Percentiles rank a stretch among this genome's conserved stretches.
Evolutionary conservation across 2,329 filamentous ascomycete genomes (phyloP).

Genomic region (Scedosporium apiospermum): DNA sequence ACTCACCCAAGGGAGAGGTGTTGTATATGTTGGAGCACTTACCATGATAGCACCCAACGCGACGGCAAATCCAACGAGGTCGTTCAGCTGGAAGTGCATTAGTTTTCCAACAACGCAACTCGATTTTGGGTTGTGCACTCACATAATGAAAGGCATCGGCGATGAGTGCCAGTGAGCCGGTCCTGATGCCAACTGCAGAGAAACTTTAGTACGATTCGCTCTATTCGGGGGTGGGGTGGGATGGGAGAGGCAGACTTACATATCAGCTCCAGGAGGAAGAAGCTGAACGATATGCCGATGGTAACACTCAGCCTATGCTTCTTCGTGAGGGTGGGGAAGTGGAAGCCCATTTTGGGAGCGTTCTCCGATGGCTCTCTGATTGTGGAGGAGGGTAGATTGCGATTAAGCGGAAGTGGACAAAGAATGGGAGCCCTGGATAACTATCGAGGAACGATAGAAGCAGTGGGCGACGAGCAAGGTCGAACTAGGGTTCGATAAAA

Average conservation of each 20-base stretch:
- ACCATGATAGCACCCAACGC: conserved; percentile 1
- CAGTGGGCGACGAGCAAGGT: no score
- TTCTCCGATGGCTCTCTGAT: not conserved
- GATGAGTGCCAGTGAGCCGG: conserved; percentile 60
- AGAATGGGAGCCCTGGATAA: no score
- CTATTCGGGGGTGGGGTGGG: not conserved
- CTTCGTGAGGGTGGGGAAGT: conserved; percentile 17
- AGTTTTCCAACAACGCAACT: not conserved
- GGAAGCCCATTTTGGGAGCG: conserved; percentile 21
- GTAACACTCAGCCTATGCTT: conserved; percentile 37
- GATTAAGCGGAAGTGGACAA: no score
- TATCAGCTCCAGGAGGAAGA: conserved; percentile 42
- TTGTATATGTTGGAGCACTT: not conserved
- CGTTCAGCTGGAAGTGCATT: conserved; percentile 1
- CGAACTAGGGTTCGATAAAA: no score
- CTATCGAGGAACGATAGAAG: no score
- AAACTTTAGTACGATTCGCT: not conserved
- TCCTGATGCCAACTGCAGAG: conserved; percentile 53
- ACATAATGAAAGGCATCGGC: conserved; percentile 76
- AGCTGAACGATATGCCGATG: conserved; percentile 38
- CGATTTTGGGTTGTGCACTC: conserved; percentile 15
- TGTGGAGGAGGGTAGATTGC: not conserved
- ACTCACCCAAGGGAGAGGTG: not conserved
- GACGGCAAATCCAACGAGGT: conserved; percentile 5
- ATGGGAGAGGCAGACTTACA: conserved; percentile 21